Evolutionary conservation across 2,329 filamentous ascomycete genomes (phyloP), one percentile per base, ranked within the genome.

Genomic region (Neurospora crassa): DNA sequence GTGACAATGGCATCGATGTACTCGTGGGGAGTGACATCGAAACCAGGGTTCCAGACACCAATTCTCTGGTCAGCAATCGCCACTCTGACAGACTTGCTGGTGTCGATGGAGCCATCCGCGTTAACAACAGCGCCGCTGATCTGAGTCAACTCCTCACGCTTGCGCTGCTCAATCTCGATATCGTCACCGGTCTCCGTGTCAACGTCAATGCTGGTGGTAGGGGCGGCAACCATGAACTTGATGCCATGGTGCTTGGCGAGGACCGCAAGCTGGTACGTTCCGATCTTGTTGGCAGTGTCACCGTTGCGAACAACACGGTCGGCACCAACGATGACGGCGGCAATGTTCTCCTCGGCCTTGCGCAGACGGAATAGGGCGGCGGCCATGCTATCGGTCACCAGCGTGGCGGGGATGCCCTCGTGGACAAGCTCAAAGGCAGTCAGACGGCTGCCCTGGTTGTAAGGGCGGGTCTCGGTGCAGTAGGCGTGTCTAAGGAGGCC

Each of bases 261-360:
- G n/a, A 98, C 94, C 3, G 96, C 94, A 4, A 99, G 87, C 70
- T 91, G 88, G 80, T 99, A 98, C 0, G 96, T 99, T 69, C 96
- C 96, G 73, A 99, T 96, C 84, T 99, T 99, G 84, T 99, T 99
- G 71, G 96, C 96, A 0, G 96, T 98, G 82, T 99, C 96, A 40
- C 96, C 96, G 77, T 99, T 99, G 69, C 94, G 92, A 41, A 95
- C 96, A 16, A 99, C 96, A 71, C 96, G 89, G 80, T 99, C 96
- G 2, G 96, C 96, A 40, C 96, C 96, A 0, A 99, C 96, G 40
- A 99, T 91, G 69, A 99, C 92, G 6, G 94, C 95, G 6, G 89
- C 87, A 72, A 99, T 92, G 77, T 90, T 89, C 78, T 89, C 86
- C 45, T 85, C 82, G 29, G 85, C 83, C 75, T 89, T 89, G 67